Percentiles rank a stretch among this genome's conserved stretches.
Evolutionary conservation across 148 eudicot genomes (phyloP).

Genomic region (Vaccinium corymbosum): DNA sequence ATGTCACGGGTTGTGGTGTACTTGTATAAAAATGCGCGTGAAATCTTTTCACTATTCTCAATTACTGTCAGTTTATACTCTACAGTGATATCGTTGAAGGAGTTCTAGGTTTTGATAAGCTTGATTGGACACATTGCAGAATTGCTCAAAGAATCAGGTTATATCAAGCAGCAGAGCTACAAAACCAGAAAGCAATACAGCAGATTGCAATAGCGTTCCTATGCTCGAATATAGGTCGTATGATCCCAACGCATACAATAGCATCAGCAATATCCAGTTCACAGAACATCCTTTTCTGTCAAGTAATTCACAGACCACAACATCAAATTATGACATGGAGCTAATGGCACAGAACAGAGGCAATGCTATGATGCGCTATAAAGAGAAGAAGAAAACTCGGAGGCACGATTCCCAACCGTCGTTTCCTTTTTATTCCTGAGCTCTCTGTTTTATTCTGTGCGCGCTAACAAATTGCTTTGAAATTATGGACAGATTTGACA

Average conservation of each 20-base stretch:
- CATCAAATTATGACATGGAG: background rate
- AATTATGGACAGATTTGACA: slow-evolving; percentile 13
- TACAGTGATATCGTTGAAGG: too few relatives aligned
- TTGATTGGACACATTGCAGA: slow-evolving; percentile 10
- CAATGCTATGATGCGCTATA: slow-evolving; percentile 17
- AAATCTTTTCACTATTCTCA: too few relatives aligned
- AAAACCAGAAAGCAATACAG: background rate
- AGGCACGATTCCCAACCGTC: background rate
- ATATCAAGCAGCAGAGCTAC: slow-evolving; percentile 1
- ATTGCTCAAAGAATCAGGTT: background rate
- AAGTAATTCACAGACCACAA: background rate
- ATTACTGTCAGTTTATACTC: too few relatives aligned
- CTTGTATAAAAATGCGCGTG: too few relatives aligned
- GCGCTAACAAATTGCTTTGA: background rate
- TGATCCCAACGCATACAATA: background rate
- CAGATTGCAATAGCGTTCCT: background rate
- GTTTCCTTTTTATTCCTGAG: background rate
- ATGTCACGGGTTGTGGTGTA: too few relatives aligned
- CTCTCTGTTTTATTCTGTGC: background rate
- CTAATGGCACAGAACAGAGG: slow-evolving; percentile 16
- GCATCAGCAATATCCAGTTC: slow-evolving; percentile 13
- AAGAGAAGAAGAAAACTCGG: slow-evolving; percentile 18
- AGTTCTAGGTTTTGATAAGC: background rate
- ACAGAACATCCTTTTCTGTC: background rate
- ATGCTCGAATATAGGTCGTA: background rate